Evolutionary conservation across 306 rosid species (phyloP), one percentile per base, ranked within the genome.

Genomic region (Begonia peltatifolia): DNA sequence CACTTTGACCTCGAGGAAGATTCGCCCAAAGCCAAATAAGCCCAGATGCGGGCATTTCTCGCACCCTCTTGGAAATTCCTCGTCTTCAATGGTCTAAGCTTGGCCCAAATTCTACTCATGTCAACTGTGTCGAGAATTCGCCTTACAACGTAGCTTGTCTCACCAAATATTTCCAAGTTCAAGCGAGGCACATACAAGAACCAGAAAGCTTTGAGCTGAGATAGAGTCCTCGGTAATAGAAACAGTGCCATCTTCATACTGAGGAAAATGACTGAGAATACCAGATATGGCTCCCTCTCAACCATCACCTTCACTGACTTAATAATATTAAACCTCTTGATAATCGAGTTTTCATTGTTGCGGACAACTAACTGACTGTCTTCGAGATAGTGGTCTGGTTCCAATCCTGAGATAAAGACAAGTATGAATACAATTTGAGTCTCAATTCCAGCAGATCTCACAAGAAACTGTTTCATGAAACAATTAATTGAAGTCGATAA

Each of bases 91-190:
- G 63, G 63, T 56, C 84, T 70, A 63, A 78, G 73, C 77, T 83
- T 83, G 42, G 75, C 76, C 94, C 84, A 74, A n/a, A 67, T 62
- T 71, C 87, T 59, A 67, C 84, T 74, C 12, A 83, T 60, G 66
- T 87, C 95, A 22, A 74, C 57, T 71, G 68, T 53, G 55, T 78
- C 66, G 54, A 72, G 71, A 44, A 83, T 61, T 11, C 68, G 74
- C 20, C 74, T 84, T 62, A 87, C 66, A 42, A 72, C 68, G 56
- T 78, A 87, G 61, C 82, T 78, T 4, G 87, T 76, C 76, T 81
- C 94, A 7, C 94, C 87, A 30, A 80, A 71, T 59, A 78, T 64
- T 72, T 80, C 84, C 84, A 83, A 30, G 58, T 78, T 80, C 54
- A 80, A 63, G 57, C 74, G 94, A 25, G 84, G 79, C 57, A 62